Evolutionary conservation across 2,329 filamentous ascomycete species (phyloP).

Genomic region (Diaporthe ampelina): DNA sequence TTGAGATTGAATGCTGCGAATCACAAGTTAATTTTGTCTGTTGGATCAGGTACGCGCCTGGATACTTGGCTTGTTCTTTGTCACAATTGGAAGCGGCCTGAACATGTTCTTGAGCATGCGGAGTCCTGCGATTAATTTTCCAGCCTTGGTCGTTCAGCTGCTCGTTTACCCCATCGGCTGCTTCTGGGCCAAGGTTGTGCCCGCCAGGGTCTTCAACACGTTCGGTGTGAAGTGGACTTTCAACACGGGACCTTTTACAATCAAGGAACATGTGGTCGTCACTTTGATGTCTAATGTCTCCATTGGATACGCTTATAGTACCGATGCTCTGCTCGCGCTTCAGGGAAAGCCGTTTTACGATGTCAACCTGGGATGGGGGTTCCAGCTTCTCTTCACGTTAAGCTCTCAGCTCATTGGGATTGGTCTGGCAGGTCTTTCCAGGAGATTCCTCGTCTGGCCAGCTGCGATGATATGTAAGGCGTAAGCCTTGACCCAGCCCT

Average conservation of each 20-base stretch:
- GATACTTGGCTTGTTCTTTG: constrained; percentile 60
- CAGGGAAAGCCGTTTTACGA: constrained; percentile 57
- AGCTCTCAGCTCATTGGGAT: constrained; percentile 68
- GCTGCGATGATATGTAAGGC: constrained; percentile 63
- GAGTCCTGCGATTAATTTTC: constrained; percentile 54
- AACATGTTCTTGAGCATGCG: constrained; percentile 55
- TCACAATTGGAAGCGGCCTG: constrained; percentile 56
- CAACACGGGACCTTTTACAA: constrained; percentile 60
- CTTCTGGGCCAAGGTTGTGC: constrained; percentile 58
- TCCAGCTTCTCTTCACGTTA: constrained; percentile 62
- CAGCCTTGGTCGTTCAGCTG: constrained; percentile 55
- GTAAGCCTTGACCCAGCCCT: too few relatives aligned
- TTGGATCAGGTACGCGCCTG: constrained; percentile 52
- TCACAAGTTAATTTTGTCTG: too few relatives aligned
- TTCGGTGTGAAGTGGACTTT: constrained; percentile 59
- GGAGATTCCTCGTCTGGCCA: constrained; percentile 62
- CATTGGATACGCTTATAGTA: constrained; percentile 55
- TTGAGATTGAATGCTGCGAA: too few relatives aligned
- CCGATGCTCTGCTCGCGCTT: constrained; percentile 56
- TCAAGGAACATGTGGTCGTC: constrained; percentile 61
- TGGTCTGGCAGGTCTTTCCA: constrained; percentile 63
- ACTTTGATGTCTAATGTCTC: constrained; percentile 60
- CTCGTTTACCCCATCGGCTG: constrained; percentile 60
- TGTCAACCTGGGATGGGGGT: constrained; percentile 61
- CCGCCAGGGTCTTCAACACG: constrained; percentile 55